Evolutionary conservation across 2,329 filamentous ascomycete genomes (phyloP).

Genomic region (Leptographium lundbergii): DNA sequence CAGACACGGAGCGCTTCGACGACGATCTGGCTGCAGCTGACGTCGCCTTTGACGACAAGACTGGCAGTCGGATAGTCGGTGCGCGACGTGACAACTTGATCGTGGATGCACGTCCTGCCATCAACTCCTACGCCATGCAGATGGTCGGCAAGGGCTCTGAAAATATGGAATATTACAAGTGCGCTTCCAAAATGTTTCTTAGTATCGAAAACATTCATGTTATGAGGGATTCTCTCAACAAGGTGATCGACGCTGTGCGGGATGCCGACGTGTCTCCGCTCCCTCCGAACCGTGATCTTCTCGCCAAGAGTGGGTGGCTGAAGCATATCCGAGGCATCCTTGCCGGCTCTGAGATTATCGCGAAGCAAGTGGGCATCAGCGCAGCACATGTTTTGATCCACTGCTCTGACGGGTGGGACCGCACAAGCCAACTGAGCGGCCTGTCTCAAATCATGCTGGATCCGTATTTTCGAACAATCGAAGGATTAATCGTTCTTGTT

Average conservation of each 20-base stretch:
- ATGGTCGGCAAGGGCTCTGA: constrained; percentile 87
- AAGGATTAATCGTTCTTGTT: constrained; percentile 86
- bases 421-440: constrained; percentile 87
- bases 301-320: constrained; percentile 80
- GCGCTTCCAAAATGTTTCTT: constrained; percentile 80
- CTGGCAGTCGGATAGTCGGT: constrained; percentile 55
- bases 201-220: constrained; percentile 98
- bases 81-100: constrained; percentile 91
- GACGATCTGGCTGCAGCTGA: constrained; percentile 51
- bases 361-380: constrained; percentile 75
- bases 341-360: constrained; percentile 73
- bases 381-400: constrained; percentile 95
- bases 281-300: constrained; percentile 66
- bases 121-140: constrained; percentile 93
- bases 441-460: constrained; percentile 88
- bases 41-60: constrained; percentile 42
- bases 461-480: constrained; percentile 85
- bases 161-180: constrained; percentile 95
- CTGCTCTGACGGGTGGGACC: constrained; percentile 97
- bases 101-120: constrained; percentile 83
- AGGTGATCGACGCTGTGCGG: constrained; percentile 79
- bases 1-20: constrained; percentile 53
- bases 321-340: constrained; percentile 78
- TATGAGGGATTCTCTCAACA: constrained; percentile 84
- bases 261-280: constrained; percentile 80